A percentile compares a stretch with the other conserved stretches of the same genome.
Conservation (phyloP, 495 filamentous ascomycete genomes). For the Podospora tetraspora region DNA sequence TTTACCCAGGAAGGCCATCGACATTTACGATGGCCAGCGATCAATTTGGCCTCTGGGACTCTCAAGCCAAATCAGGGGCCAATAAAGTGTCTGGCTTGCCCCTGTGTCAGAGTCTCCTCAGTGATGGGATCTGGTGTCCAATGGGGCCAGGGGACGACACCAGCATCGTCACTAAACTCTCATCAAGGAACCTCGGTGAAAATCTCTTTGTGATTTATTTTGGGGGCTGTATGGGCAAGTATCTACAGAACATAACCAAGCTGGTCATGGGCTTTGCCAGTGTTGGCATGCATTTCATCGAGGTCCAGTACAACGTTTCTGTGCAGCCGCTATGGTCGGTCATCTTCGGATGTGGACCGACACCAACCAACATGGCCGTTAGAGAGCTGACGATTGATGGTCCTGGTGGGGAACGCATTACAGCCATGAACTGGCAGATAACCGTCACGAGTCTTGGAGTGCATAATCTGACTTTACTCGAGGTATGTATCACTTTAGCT, state of each 20-base stretch:
- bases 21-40: not conserved
- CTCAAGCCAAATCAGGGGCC: not conserved
- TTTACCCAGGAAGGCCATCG: not conserved
- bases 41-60: not conserved
- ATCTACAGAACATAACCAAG: not conserved
- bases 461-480: no score
- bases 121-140: not conserved
- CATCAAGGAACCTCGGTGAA: accelerated
- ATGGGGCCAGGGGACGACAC: not conserved
- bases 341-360: not conserved
- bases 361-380: not conserved
- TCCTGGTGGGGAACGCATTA: not conserved
- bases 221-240: not conserved
- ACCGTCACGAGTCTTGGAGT: no score
- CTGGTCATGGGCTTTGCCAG: not conserved
- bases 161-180: not conserved
- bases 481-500: no score
- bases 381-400: not conserved
- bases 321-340: not conserved
- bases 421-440: not conserved
- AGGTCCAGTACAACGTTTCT: not conserved
- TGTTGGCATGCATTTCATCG: not conserved
- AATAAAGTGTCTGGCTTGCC: not conserved
- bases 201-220: not conserved
- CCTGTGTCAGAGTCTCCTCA: not conserved